Evolutionary conservation across 306 rosid genomes (phyloP).

Genomic region (Dryas drummondii): DNA sequence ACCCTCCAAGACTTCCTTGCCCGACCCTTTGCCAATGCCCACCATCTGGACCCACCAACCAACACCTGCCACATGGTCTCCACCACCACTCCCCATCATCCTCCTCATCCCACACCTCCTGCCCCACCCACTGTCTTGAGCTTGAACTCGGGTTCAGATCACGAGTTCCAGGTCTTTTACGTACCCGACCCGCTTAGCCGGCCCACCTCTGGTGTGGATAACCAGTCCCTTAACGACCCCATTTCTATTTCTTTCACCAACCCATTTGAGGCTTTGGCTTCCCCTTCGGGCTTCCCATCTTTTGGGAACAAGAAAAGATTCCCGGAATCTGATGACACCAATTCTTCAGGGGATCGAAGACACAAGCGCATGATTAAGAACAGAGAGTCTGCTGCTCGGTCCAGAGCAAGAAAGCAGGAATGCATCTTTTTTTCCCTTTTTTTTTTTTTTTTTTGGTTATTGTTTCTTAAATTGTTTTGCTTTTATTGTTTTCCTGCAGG

Average conservation of each 20-base stretch:
- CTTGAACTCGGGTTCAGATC: slow-evolving; percentile 36
- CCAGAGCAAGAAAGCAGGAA: slow-evolving; percentile 93
- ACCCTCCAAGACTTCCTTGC: slow-evolving; percentile 69
- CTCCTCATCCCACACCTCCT: slow-evolving; percentile 19
- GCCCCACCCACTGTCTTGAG: slow-evolving; percentile 45
- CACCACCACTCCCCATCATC: slow-evolving; percentile 1
- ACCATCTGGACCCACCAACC: background rate
- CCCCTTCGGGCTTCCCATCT: slow-evolving; percentile 30
- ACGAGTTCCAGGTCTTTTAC: slow-evolving; percentile 25
- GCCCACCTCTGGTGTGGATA: too few relatives aligned
- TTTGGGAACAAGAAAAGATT: slow-evolving; percentile 37
- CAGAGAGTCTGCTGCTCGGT: slow-evolving; percentile 91
- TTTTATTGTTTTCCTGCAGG: slow-evolving; percentile 46
- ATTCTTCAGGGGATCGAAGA: slow-evolving; percentile 32
- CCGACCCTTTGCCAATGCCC: slow-evolving; percentile 41
- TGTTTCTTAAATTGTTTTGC: background rate
- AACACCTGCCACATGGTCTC: slow-evolving; percentile 1
- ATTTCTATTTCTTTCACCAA: background rate
- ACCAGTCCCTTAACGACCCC: slow-evolving; percentile 1
- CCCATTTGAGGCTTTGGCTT: slow-evolving; percentile 28
- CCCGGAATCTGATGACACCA: slow-evolving; percentile 22
- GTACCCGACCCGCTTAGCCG: slow-evolving; percentile 15
- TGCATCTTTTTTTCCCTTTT: background rate
- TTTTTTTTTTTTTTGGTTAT: background rate
- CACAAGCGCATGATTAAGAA: slow-evolving; percentile 90